Evolutionary conservation across 1,284 basidiomycete genomes (phyloP), one percentile per base, ranked within the genome.

Genomic region (Golubevia pallescens): DNA sequence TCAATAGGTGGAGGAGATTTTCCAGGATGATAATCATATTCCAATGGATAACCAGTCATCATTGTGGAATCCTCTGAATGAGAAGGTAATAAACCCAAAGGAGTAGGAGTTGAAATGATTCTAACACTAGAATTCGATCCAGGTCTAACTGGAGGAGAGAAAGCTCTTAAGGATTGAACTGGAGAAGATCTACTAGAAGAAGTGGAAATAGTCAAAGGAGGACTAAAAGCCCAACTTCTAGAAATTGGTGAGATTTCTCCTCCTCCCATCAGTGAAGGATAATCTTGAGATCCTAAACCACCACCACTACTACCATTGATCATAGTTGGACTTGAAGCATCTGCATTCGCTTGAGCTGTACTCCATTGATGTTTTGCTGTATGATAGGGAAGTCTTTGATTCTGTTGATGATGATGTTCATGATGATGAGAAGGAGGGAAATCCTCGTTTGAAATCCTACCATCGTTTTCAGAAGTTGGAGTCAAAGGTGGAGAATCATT

Each of bases 401-500:
- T 8, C 23, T 42, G 28, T 21, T 60, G 42, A 48, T 10, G 16
- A 48, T 13, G 8, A 16, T 13, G 16, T 48, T 48, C 42, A 48
- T 48, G 28, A 28, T 28, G 28, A 28, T 28, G 42, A 48, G 42
- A 48, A 48, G 42, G 28, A 28, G 28, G 28, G 24, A 69, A 68
- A 23, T 71, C 68, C 19, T 69, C 66, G 34, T 69, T 70, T 21
- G 67, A 66, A 58, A 59, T 65, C 53, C 70, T 70, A 24, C 72
- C 65, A 52, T 69, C 74, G 20, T 60, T 65, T 32, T 76, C 74
- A 59, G 65, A 65, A 14, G 69, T 71, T 2, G 80, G 80, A 3
- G 80, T 80, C 10, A 81, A 68, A 7, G 80, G 77, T 14, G 80
- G 76, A 23, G 73, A 77, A 58, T 74, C 73, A 23, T 73, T 70